These are phyloP conservation scores for Agrocybe pediades DNA, from an alignment of 768 basidiomycete species.

Conservation along the genomic window DNA sequence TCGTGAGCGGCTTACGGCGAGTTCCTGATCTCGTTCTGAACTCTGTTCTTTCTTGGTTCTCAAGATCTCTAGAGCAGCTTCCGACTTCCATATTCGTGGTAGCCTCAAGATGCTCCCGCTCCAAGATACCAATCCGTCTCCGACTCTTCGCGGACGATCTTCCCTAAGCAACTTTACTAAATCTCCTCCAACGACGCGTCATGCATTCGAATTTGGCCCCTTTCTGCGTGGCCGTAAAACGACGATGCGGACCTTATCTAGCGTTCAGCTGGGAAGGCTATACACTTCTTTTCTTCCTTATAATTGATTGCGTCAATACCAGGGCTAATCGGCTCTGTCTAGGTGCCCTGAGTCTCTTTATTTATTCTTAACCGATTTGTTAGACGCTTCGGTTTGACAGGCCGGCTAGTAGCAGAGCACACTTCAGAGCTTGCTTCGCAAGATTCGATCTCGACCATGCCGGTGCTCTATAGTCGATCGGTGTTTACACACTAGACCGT, in stretches of 20 bases:
- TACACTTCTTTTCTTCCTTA: slow-evolving; percentile 7
- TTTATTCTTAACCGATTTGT: background rate
- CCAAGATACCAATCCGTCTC: background rate
- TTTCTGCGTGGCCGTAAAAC: slow-evolving; percentile 8
- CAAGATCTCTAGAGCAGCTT: background rate
- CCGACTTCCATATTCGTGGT: slow-evolving; percentile 6
- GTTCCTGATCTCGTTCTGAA: slow-evolving; percentile 19
- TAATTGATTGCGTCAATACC: slow-evolving; percentile 19
- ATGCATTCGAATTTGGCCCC: background rate
- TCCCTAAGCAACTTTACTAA: slow-evolving; percentile 6
- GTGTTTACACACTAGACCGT: background rate
- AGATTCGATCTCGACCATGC: background rate
- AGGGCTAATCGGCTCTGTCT: slow-evolving; percentile 3
- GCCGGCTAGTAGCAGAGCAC: background rate
- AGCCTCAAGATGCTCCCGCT: slow-evolving; percentile 6
- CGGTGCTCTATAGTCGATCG: background rate
- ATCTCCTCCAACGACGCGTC: background rate
- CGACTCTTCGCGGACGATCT: slow-evolving; percentile 8
- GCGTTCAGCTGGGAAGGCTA: slow-evolving; percentile 5
- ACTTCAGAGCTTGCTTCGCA: too few relatives aligned
- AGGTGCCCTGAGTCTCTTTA: background rate
- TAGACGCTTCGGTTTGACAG: slow-evolving; percentile 7
- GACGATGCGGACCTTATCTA: slow-evolving; percentile 15
- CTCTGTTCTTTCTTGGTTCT: background rate
- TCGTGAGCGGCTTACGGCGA: slow-evolving; percentile 4